phyloP scores from a whole-genome alignment of 2,329 filamentous ascomycete genomes.

The Nemania sp. region DNA sequence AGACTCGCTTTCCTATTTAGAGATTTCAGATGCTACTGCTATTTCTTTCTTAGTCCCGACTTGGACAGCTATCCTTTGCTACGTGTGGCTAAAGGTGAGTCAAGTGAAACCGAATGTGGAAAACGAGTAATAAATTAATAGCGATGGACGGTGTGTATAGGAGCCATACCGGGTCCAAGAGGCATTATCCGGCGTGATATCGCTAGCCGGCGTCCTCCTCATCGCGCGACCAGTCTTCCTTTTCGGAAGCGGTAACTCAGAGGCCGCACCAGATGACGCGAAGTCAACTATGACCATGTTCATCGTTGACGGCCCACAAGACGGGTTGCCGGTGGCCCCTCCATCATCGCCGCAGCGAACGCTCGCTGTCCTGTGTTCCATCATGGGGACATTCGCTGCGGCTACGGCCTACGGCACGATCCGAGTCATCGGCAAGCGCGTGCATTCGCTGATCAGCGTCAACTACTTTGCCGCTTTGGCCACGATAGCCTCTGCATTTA shows the following conservation, averaged over 20 bases:
- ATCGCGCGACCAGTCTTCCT: slow-evolving; percentile 71
- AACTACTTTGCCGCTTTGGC: slow-evolving; percentile 75
- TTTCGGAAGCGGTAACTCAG: slow-evolving; percentile 44
- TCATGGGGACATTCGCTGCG: slow-evolving; percentile 71
- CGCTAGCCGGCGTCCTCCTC: slow-evolving; percentile 71
- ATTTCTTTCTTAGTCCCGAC: slow-evolving; percentile 78
- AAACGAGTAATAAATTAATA: background rate
- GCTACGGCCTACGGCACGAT: slow-evolving; percentile 73
- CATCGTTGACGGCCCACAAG: slow-evolving; percentile 21
- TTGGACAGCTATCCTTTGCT: slow-evolving; percentile 65
- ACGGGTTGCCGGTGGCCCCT: slow-evolving; percentile 31
- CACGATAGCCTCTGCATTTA: slow-evolving; percentile 64
- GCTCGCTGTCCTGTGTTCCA: slow-evolving; percentile 64
- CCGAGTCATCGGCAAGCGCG: slow-evolving; percentile 72
- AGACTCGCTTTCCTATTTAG: slow-evolving; percentile 64
- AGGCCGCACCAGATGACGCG: background rate
- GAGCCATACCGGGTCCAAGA: slow-evolving; percentile 75
- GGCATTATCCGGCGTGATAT: slow-evolving; percentile 69
- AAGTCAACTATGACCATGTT: slow-evolving; percentile 10
- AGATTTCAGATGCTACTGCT: slow-evolving; percentile 77
- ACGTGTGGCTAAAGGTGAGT: slow-evolving; percentile 53
- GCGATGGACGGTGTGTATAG: slow-evolving; percentile 48
- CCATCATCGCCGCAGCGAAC: slow-evolving; percentile 64
- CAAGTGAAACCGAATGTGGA: background rate
- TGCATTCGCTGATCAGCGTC: slow-evolving; percentile 75